Base-by-base conservation (phyloP, 768 basidiomycete genomes). In the Auriscalpium orientale region DNA sequence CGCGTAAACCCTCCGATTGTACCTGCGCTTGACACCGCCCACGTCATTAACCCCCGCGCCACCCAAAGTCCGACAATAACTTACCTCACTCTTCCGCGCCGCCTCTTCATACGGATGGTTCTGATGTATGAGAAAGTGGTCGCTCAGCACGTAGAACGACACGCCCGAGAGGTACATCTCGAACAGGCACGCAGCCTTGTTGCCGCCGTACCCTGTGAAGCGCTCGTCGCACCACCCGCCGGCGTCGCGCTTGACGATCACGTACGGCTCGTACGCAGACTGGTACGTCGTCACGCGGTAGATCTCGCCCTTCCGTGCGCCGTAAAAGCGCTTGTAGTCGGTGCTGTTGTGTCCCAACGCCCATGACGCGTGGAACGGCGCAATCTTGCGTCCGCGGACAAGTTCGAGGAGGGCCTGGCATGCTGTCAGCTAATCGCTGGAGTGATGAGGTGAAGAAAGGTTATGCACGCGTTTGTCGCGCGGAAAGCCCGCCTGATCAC, bases 131-230 rank as follows among this genome's bases (percentile, higher is more conserved):
- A 95, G 74, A 64, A 94, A 95, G 68, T 95, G 90, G 67, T 94
- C 90, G 11, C 85, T 75, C 12, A 94, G 78, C 28, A 95, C 89
- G 66, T 85, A 90, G 70, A 83, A 93, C 21, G 84, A 84, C 40
- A 92, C 79, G 3, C 92, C 92, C 12, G 89, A 84, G 8, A 95
- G 74, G 71, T 91, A 91, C 82, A 95, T 89, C 68, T 92, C 92
- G 66, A 87, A 93, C 38, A 93, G 76, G 66, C 92, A 94, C 10
- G 93, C 91, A 2, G 92, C 92, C 68, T 95, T 95, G 75, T 95
- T 95, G 2, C 84, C 90, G 4, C 92, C 92, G 67, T 94, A 94
- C 1, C 92, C 92, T 47, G 92, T 78, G 65, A 95, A 95, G 36
- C 91, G 81, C 67, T 93, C 91, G 63, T 94, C 91, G 64, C 91